These are phyloP conservation scores for Talaromyces marneffei DNA, from an alignment of 2,329 filamentous ascomycete species.

Conservation along the genomic window DNA sequence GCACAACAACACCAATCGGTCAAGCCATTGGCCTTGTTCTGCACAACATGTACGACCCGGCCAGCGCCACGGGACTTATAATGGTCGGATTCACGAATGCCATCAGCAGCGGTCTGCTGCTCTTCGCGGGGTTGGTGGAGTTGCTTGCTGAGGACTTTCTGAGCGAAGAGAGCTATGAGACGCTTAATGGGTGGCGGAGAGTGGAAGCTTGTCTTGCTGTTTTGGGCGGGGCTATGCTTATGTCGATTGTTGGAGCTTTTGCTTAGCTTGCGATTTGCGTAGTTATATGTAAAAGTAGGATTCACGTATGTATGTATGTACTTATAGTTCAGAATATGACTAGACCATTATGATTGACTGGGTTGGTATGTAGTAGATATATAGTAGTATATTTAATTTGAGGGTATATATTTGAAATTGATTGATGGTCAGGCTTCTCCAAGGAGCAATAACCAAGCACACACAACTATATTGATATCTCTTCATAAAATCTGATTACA, in stretches of 20 bases:
- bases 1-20: conserved; percentile 70
- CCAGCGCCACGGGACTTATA: conserved; percentile 67
- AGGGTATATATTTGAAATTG: background rate
- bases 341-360: background rate
- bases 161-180: conserved; percentile 59
- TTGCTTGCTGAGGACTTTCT: conserved; percentile 78
- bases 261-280: conserved; percentile 34
- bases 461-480: background rate
- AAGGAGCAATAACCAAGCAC: background rate
- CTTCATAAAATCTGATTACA: background rate
- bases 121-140: conserved; percentile 80
- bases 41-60: conserved; percentile 73
- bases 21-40: conserved; percentile 75
- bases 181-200: conserved; percentile 52
- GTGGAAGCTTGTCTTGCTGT: conserved; percentile 59
- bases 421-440: background rate
- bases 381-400: no score
- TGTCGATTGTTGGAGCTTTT: conserved; percentile 64
- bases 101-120: conserved; percentile 69
- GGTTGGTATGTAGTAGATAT: no score
- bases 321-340: background rate
- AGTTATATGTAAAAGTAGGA: background rate
- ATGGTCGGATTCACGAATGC: conserved; percentile 87
- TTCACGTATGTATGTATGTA: background rate
- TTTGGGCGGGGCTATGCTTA: conserved; percentile 54